Evolutionary conservation across 2,329 filamentous ascomycete species (phyloP), one percentile per base, ranked within the genome.

Genomic region (Pseudonectria foliicola): DNA sequence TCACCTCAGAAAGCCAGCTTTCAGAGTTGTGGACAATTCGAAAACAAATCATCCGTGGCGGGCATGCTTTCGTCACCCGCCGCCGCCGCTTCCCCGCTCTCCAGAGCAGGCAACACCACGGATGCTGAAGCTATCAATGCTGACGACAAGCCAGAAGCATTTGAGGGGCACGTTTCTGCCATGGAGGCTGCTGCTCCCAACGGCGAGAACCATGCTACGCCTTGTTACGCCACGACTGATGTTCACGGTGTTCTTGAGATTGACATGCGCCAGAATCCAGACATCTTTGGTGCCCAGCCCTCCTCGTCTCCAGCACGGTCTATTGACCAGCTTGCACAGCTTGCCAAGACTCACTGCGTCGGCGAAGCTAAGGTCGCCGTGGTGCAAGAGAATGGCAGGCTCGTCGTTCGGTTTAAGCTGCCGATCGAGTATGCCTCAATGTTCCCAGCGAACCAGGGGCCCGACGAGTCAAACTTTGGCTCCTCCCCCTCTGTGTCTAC

Each of bases 391-490:
- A 49, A 51, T 26, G 55, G 46, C 27, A 48, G 56, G 35, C 52
- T 62, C 25, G 43, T 60, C 36, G 58, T 62, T 40, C 49, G 56
- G 54, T 62, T 62, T 60, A 62, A 62, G 59, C 28, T 62, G 34
- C 55, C 60, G 33, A 40, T 47, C 14, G 38, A 56, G 37, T 54
- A 54, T 35, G 49, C 53, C 16, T 34, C 46, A 25, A 36, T 58
- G 27, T 60, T 62, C 35, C 53, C 57, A 10, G 28, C 40, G 3
- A 54, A 37, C 34, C 53, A 58, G 33, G 53, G 49, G 3, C 42
- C 44, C 13, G 48, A 57, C n/a, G 52, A 54, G 25, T 48, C 50
- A 24, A 44, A 25, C 3, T 52, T 51, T 8, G 44, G 47, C 10
- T 32, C 34, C 4, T 44, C 51, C 2, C 51, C 50, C 7, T 53